Base-by-base conservation (phyloP, 495 filamentous ascomycete species). In the Extremus antarcticus region DNA sequence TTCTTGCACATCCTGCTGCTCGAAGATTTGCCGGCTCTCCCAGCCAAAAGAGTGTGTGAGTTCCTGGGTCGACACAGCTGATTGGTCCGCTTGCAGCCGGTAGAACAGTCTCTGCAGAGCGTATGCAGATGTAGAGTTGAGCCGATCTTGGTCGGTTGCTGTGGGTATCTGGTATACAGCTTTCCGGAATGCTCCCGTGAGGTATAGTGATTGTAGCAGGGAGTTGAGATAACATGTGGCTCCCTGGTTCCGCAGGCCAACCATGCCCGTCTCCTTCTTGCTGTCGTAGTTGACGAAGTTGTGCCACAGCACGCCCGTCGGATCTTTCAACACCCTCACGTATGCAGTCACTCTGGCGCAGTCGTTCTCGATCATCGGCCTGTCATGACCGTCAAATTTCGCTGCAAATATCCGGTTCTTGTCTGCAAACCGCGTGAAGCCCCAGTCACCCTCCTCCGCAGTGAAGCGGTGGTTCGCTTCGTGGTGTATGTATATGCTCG, bases 201-300 rank as follows among this genome's bases (percentile, higher is more conserved):
- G 96, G 67, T 90, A 99, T 25, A 99, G 71, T 8, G 92, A 97
- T 68, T 99, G 92, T 25, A 99, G 72, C 10, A 99, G 82, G 1
- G 92, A 99, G 70, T 99, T 99, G 20, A 99, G 76, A 66, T 99
- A 99, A 72, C 92, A 99, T 8, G 92, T 99, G 20, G 92, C 92
- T 55, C 92, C 92, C 69, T 99, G 92, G 63, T 99, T 99, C 66
- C 90, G 92, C 41, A 99, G 74, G 22, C 92, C 92, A 41, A 99
- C 92, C 77, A 88, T 95, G 43, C 90, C 92, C 13, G 92, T 99
- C 72, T 95, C 90, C 66, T 91, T 94, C 73, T 96, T 99, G 17
- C 94, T 97, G 64, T 99, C 92, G 63, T 98, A 98, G 73, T 96
- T 94, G 62, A 86, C 79, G 71, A 99, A 96, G 71, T 88, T 96